Evolutionary conservation across 208 protist species (phyloP), one percentile per base, ranked within the genome.

Genomic region (Endotrypanum monterogeii): DNA sequence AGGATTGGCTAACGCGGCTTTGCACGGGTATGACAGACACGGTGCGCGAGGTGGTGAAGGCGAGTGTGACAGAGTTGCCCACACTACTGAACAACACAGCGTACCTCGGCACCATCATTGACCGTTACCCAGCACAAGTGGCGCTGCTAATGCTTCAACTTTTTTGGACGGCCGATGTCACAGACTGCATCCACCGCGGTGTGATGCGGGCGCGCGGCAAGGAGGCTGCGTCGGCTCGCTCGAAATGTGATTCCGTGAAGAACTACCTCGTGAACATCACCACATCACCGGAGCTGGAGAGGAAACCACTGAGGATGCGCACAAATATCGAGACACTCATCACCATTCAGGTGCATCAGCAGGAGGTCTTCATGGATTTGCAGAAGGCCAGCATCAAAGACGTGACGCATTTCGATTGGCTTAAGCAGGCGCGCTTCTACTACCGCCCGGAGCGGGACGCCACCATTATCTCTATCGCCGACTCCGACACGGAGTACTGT

Each of bases 271-370:
- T 97, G 41, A 94, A 93, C 80, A 83, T 98, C 71, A 98, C 96
- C 37, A 94, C 89, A 11, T 95, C 92, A 46, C 89, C 90, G 12
- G 93, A 97, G 71, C 83, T 95, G 41, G 91, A 94, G 83, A 83
- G 90, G 68, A 90, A 96, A 69, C 89, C 96, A 67, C 76, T 85
- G 60, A 88, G 96, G 52, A 93, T 97, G 83, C 89, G 96, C 57
- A 98, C 95, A n/a, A 98, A 98, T 82, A 84, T 98, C 65, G 95
- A 98, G 89, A 98, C 94, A 35, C 94, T 98, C 80, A 98, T 98
- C 76, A 98, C 95, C 18, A 98, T 98, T 77, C 95, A 98, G 83
- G 95, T 98, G 67, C 95, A 98, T 83, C 97, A 98, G 83, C 88
- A 96, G 80, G 97, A 98, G 82, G 93, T 98, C 51, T 98, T 97